A percentile compares a stretch with the other conserved stretches of the same genome.
Conservation (phyloP, 371 early-diverging fungal species). For the Circinella minor region DNA sequence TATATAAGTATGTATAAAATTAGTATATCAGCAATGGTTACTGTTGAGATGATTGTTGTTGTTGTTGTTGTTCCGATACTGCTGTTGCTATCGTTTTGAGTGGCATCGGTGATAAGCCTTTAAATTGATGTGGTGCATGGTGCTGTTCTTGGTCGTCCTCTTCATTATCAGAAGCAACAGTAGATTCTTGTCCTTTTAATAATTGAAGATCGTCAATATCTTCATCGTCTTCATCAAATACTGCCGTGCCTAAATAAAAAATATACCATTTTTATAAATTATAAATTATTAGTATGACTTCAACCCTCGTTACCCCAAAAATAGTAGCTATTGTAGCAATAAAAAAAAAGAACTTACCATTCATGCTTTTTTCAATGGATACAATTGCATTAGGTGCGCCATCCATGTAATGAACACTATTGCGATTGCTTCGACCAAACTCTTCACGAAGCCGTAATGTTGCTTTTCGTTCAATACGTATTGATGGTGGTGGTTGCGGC, state of each 20-base stretch:
- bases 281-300: not conserved
- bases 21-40: no score
- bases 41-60: not conserved
- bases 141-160: not conserved
- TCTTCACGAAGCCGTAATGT: constrained; percentile 23
- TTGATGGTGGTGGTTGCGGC: not conserved
- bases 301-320: not conserved
- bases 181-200: not conserved
- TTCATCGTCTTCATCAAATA: constrained; percentile 14
- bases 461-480: constrained; percentile 14
- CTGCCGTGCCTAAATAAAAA: not conserved
- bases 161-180: not conserved
- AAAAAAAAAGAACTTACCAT: constrained; percentile 27
- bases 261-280: not conserved
- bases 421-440: constrained; percentile 40
- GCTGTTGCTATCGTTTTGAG: not conserved
- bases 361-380: constrained; percentile 40
- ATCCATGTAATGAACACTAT: constrained; percentile 51
- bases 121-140: not conserved
- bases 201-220: constrained; percentile 11
- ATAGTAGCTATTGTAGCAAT: no score
- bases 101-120: constrained; percentile 15
- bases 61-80: not conserved
- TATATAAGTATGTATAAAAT: not conserved
- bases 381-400: constrained; percentile 50